Evolutionary conservation across 148 eudicot genomes (phyloP), one percentile per base, ranked within the genome.

Genomic region (Gaultheria prostrata): DNA sequence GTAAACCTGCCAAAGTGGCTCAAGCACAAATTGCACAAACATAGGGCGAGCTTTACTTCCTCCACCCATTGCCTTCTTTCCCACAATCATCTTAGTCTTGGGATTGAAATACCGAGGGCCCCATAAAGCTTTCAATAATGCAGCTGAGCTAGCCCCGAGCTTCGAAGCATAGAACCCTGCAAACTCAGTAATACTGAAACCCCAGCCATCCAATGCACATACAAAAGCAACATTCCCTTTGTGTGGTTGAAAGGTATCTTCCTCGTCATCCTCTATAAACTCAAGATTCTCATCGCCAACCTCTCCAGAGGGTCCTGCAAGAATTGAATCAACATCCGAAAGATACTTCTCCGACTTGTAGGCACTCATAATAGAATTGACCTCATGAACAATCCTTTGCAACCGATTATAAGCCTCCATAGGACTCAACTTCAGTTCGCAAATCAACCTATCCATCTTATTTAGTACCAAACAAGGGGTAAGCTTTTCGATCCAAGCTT

Each of bases 191-290:
- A 94, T 87, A 39, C 91, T 76, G 83, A 96, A 96, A 46, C 98
- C 99, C 99, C 99, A 94, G 11, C 98, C 99, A 89, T 96, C 99
- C 30, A 96, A 85, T 51, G 94, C 99, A 91, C 99, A 96, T 4
- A 83, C 98, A 92, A 96, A 96, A 8, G 88, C 95, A 53, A 96
- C 98, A 90, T 94, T 96, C 48, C 99, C 99, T 86, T 93, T 96
- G 39, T 94, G 97, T 8, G 99, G 99, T 73, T 94, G 98, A 87
- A 94, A 96, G 0, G 92, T 90, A 80, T 94, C 99, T 78, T 93
- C 99, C 85, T 92, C 95, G 48, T 93, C 98, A 85, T 92, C 94
- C 91, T 96, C 99, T 3, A 92, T 72, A 51, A 89, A 78, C 82
- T 92, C 97, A 24, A 84, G 82, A 81, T 79, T 85, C 76, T 89